These are phyloP conservation scores for Sugiyamaella pinicola DNA, from an alignment of 1,139 yeast species.

Conservation along the genomic window DNA sequence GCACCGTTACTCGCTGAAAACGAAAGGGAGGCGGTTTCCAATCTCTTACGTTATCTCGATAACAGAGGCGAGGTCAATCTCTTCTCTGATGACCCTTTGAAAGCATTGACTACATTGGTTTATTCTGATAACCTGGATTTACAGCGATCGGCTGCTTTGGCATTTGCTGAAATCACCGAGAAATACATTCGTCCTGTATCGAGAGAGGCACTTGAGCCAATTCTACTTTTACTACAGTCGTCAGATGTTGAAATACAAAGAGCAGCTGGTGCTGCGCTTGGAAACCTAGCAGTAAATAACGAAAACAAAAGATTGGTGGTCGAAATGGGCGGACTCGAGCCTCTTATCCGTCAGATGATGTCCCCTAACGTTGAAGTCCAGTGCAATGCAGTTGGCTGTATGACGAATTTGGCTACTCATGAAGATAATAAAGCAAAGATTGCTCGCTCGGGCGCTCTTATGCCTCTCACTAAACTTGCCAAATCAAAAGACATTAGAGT, in stretches of 20 bases:
- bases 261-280: constrained; percentile 98
- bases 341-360: constrained; percentile 96
- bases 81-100: constrained; percentile 70
- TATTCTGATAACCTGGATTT: constrained; percentile 92
- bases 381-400: constrained; percentile 98
- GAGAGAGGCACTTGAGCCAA: constrained; percentile 91
- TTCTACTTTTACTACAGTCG: constrained; percentile 79
- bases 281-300: constrained; percentile 94
- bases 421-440: constrained; percentile 95
- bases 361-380: constrained; percentile 96
- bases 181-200: constrained; percentile 80
- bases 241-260: constrained; percentile 94
- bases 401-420: constrained; percentile 97
- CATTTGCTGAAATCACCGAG: constrained; percentile 98
- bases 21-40: constrained; percentile 94
- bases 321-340: constrained; percentile 97
- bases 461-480: constrained; percentile 91
- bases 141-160: constrained; percentile 96
- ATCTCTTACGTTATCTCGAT: constrained; percentile 83
- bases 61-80: constrained; percentile 77
- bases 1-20: constrained; percentile 94
- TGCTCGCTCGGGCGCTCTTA: constrained; percentile 95
- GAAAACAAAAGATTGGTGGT: constrained; percentile 91
- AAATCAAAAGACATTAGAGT: constrained; percentile 93
- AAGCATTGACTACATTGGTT: constrained; percentile 89